phyloP scores from a whole-genome alignment of 306 rosid genomes.

The Macrotyloma uniflorum region DNA sequence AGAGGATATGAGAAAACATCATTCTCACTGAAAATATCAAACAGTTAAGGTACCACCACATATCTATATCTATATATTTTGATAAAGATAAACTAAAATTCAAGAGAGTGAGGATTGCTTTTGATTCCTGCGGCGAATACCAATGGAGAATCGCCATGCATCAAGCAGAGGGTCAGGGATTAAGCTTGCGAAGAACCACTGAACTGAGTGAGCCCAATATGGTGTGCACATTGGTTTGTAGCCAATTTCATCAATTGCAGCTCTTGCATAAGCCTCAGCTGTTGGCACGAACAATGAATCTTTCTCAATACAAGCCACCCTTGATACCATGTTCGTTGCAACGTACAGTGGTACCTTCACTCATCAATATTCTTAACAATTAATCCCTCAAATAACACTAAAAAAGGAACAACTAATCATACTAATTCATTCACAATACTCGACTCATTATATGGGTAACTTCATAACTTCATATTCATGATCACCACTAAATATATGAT shows the following conservation, averaged over 20 bases:
- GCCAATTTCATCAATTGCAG: slow-evolving; percentile 59
- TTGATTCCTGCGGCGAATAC: slow-evolving; percentile 45
- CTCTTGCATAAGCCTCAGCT: slow-evolving; percentile 62
- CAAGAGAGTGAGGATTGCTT: no score
- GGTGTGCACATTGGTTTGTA: slow-evolving; percentile 60
- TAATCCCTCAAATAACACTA: no score
- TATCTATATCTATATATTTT: no score
- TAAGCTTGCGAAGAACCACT: slow-evolving; percentile 52
- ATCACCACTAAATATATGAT: no score
- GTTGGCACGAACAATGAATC: slow-evolving; percentile 67
- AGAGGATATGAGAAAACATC: no score
- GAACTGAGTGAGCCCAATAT: slow-evolving; percentile 75
- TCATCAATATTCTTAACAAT: not conserved
- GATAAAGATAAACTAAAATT: no score
- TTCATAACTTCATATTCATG: no score
- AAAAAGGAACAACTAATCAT: no score
- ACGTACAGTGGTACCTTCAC: slow-evolving; percentile 74
- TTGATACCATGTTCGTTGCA: slow-evolving; percentile 68
- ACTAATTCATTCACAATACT: no score
- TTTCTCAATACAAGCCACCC: slow-evolving; percentile 49
- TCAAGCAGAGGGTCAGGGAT: slow-evolving; percentile 57
- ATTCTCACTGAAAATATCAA: no score
- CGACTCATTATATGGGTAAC: no score
- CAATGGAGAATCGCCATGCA: slow-evolving; percentile 74
- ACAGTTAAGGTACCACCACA: no score